Conservation (phyloP, 2,329 filamentous ascomycete genomes). For the Phaeosphaeriaceae sp. region DNA sequence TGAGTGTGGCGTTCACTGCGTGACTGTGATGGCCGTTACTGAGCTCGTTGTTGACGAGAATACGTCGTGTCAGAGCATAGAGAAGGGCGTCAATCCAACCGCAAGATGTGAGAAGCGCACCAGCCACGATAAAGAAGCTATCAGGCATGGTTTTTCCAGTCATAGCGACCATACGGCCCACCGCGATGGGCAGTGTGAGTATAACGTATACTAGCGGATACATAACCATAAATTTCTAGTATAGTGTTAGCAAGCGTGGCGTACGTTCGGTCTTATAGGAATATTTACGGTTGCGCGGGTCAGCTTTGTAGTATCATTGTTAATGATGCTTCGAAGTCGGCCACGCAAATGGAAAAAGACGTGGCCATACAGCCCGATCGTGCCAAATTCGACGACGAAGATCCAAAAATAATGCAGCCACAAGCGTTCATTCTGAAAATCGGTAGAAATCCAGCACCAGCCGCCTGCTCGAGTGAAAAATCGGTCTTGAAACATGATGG, state of each 20-base stretch:
- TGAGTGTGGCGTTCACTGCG: conserved; percentile 27
- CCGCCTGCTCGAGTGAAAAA: conserved; percentile 58
- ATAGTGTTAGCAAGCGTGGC: background rate
- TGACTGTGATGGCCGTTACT: conserved; percentile 33
- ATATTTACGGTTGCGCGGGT: conserved; percentile 57
- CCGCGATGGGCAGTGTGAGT: conserved; percentile 69
- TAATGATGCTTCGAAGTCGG: conserved; percentile 49
- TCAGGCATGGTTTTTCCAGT: conserved; percentile 54
- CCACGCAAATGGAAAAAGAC: conserved; percentile 58
- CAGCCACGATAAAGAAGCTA: conserved; percentile 65
- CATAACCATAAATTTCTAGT: conserved; percentile 40
- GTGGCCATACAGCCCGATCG: conserved; percentile 56
- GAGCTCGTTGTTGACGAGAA: conserved; percentile 45
- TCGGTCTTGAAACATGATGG: conserved; percentile 49
- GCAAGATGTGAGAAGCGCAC: conserved; percentile 61
- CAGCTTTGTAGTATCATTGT: conserved; percentile 44
- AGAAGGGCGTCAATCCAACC: conserved; percentile 54
- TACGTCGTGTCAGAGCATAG: conserved; percentile 51
- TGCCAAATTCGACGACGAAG: conserved; percentile 60
- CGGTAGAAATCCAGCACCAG: conserved; percentile 60
- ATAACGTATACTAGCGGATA: conserved; percentile 70
- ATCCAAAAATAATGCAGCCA: conserved; percentile 63
- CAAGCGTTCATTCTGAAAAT: conserved; percentile 54
- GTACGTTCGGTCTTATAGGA: conserved; percentile 52
- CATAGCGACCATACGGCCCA: conserved; percentile 49